Evolutionary conservation across 495 filamentous ascomycete species (phyloP).

Genomic region (Neurospora sp.): DNA sequence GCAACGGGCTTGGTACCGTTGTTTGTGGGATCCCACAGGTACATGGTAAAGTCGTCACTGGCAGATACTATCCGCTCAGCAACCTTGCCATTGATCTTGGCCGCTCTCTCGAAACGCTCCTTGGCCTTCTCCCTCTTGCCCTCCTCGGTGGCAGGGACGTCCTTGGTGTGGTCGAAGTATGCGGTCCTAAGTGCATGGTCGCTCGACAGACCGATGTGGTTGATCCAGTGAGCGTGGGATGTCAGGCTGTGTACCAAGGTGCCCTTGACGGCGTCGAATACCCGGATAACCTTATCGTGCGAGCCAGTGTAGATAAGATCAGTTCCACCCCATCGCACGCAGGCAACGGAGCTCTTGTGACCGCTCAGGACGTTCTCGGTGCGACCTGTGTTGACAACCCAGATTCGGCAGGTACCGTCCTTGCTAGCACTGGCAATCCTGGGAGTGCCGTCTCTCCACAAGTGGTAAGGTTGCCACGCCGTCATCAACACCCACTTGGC

Average conservation of each 20-base stretch:
- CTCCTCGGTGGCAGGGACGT: slow-evolving; percentile 54
- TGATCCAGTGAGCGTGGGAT: slow-evolving; percentile 88
- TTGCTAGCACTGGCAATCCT: slow-evolving; percentile 83
- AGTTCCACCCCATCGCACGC: slow-evolving; percentile 89
- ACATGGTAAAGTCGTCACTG: slow-evolving; percentile 85
- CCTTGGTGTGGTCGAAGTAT: slow-evolving; percentile 69
- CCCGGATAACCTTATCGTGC: slow-evolving; percentile 89
- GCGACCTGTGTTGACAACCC: slow-evolving; percentile 67
- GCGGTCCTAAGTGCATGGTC: slow-evolving; percentile 83
- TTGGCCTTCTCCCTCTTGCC: slow-evolving; percentile 67
- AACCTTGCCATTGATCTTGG: slow-evolving; percentile 65
- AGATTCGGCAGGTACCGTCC: slow-evolving; percentile 81
- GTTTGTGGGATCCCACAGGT: slow-evolving; percentile 78
- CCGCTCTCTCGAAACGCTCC: slow-evolving; percentile 80
- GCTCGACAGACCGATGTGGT: slow-evolving; percentile 89
- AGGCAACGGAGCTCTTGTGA: slow-evolving; percentile 80
- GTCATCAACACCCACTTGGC: slow-evolving; percentile 82
- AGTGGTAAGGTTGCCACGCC: slow-evolving; percentile 91
- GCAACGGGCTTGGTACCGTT: slow-evolving; percentile 72
- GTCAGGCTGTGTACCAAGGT: slow-evolving; percentile 69
- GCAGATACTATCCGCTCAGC: slow-evolving; percentile 84
- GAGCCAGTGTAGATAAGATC: slow-evolving; percentile 55
- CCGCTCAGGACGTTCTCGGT: slow-evolving; percentile 77
- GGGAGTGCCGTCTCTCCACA: slow-evolving; percentile 62
- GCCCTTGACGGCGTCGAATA: slow-evolving; percentile 76